Evolutionary conservation across 306 rosid genomes (phyloP), one percentile per base, ranked within the genome.

Genomic region (Herpetospermum pedunculosum): DNA sequence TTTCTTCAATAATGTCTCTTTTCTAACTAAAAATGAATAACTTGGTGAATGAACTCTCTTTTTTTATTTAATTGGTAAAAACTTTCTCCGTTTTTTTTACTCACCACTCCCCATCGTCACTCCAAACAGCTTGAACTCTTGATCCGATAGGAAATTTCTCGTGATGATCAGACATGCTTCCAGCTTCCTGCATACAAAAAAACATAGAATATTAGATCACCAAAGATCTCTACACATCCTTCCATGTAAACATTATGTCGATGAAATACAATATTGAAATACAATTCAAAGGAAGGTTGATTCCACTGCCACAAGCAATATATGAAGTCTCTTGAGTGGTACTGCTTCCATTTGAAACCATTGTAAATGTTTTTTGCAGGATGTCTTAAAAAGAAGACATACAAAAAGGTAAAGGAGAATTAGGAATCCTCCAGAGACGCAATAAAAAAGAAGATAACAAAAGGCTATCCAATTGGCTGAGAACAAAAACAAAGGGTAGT

Each of bases 91-190:
- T 28, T 76, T 44, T 64, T 37, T 40, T 70, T 38, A 85, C 87
- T 84, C 81, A 94, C 97, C 98, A 94, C 77, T 94, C 98, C 85
- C 97, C 98, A 79, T 94, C 98, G 69, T 93, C 98, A 78, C 98
- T 91, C 87, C 86, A 92, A 83, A 92, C 96, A 70, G 96, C 96
- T 83, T 92, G 96, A 80, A 92, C 89, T 85, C 83, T 86, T 40
- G 92, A 73, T 70, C 97, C 97, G 77, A 86, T 60, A 74, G 90
- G 86, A 83, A 86, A 77, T 76, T 82, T 85, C 54, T 81, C 88
- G 26, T 80, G 78, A 82, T 80, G 76, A 83, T 91, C 91, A 58
- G 80, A 86, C 46, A 80, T 69, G 65, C 79, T 77, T 73, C 76
- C 87, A 18, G 72, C 59, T 73, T 88, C 90, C 96, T 91, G 72